Evolutionary conservation across 2,329 filamentous ascomycete species (phyloP).

Genomic region (Colletotrichum sublineola): DNA sequence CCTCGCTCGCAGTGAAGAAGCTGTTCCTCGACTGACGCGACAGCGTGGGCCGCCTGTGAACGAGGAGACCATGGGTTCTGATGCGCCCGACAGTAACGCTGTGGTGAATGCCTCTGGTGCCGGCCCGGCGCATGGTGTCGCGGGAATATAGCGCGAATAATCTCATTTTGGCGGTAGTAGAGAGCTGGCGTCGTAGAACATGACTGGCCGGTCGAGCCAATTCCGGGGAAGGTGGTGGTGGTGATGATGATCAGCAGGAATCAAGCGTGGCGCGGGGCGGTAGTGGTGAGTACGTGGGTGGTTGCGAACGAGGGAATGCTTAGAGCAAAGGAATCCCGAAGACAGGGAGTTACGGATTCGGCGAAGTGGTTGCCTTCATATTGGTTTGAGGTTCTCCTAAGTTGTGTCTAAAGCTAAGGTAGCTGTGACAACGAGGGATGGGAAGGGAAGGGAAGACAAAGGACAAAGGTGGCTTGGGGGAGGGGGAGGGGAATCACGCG

Average conservation of each 20-base stretch:
- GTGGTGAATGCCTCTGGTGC: slow-evolving; percentile 34
- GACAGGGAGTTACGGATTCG: slow-evolving; percentile 20
- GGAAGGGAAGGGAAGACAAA: background rate
- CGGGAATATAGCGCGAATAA: slow-evolving; percentile 25
- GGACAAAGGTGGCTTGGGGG: background rate
- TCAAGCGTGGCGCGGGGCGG: background rate
- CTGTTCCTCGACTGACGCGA: slow-evolving; percentile 41
- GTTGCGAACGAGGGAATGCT: background rate
- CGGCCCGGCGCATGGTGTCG: slow-evolving; percentile 13
- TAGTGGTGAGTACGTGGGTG: background rate
- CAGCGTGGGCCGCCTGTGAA: slow-evolving; percentile 25
- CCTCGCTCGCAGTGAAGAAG: slow-evolving; percentile 42
- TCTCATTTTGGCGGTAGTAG: slow-evolving; percentile 35
- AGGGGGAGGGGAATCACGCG: background rate
- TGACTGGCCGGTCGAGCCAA: slow-evolving; percentile 32
- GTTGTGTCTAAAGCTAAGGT: background rate
- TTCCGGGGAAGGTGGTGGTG: background rate
- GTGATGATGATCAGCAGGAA: slow-evolving; percentile 28
- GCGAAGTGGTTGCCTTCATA: slow-evolving; percentile 21
- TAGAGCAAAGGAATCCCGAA: slow-evolving; percentile 7
- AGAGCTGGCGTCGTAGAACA: slow-evolving; percentile 27
- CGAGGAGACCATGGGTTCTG: slow-evolving; percentile 33
- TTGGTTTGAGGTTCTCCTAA: background rate
- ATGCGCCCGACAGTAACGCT: slow-evolving; percentile 34
- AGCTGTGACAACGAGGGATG: background rate